Conservation (phyloP, 2,329 filamentous ascomycete genomes). For the Daldinia sp. region DNA sequence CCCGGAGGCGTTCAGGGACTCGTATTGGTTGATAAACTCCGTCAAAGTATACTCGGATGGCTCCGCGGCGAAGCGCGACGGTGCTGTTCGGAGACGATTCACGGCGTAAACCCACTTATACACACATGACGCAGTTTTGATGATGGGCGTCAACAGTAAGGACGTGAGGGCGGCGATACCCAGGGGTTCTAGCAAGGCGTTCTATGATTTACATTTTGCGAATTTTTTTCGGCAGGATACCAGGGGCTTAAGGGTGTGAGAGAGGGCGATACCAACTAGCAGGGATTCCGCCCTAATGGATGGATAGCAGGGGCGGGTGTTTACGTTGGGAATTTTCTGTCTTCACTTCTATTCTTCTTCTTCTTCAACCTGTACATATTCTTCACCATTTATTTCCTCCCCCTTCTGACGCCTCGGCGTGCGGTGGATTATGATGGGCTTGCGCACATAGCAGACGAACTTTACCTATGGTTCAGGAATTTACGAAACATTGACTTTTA, state of each 20-base stretch:
- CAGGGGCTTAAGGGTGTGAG: not conserved
- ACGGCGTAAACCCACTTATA: slow-evolving; percentile 34
- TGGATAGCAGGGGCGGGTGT: slow-evolving; percentile 15
- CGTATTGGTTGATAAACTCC: slow-evolving; percentile 82
- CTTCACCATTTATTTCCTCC: slow-evolving; percentile 8
- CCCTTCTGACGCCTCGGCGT: not conserved
- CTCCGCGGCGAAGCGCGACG: slow-evolving; percentile 18
- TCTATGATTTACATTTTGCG: slow-evolving; percentile 1
- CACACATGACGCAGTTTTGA: not conserved
- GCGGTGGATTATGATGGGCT: slow-evolving; percentile 9
- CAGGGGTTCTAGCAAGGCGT: slow-evolving; percentile 18
- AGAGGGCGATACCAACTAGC: not conserved
- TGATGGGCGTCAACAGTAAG: not conserved
- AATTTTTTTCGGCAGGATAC: slow-evolving; percentile 4
- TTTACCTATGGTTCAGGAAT: not conserved
- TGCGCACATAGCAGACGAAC: slow-evolving; percentile 19
- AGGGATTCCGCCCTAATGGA: slow-evolving; percentile 1
- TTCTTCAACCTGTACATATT: slow-evolving; percentile 37
- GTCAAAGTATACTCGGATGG: slow-evolving; percentile 69
- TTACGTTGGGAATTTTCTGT: slow-evolving; percentile 2
- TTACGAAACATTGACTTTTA: not conserved
- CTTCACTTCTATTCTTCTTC: slow-evolving; percentile 19
- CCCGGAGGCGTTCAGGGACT: slow-evolving; percentile 75
- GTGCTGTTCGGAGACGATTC: slow-evolving; percentile 37
- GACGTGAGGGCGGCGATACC: slow-evolving; percentile 1